Base-by-base conservation (phyloP, 2,329 filamentous ascomycete species). In the Leptosphaerulina australis region DNA sequence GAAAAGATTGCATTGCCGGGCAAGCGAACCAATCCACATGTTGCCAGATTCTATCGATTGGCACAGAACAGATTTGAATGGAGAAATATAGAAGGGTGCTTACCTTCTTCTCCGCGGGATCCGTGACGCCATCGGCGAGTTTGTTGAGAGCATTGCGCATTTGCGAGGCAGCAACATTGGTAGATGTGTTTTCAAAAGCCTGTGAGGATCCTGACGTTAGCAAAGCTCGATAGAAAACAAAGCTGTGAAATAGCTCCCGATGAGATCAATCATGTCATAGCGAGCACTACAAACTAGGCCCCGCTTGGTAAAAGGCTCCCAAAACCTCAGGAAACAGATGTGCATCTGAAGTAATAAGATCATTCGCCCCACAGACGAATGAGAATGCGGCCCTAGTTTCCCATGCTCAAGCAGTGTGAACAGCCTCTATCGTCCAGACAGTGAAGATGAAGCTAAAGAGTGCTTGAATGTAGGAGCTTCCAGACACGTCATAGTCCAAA, bases 171-270 rank as follows among this genome's bases (percentile, higher is more conserved):
- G 94, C 94, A 62, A 99, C 93, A 68, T 91, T 97, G 71, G 94
- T 99, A 48, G 93, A 97, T 65, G 94, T 96, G 85, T 97, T 97
- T 79, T 99, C 94, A 76, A 99, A 99, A 57, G 94, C 94, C 94
- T 97, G 75, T 11, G 39, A 73, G 21, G 46, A 30, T 8, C 43
- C 15, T 11, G 2, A 14, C 21, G 47, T 61, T 40, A 62, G 58
- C 37, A 25, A 17, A 18, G 6, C 8, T 22, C 34, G 9, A 26
- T 17, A 11, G 3, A 36, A 1, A 8, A 2, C 39, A 11, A 24
- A 15, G 5, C 9, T 24, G 20, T n/a, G n/a, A n/a, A n/a, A n/a
- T n/a, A n/a, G n/a, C n/a, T n/a, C n/a, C n/a, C n/a, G n/a, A n/a
- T n/a, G n/a, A n/a, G n/a, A n/a, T n/a, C n/a, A n/a, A n/a, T n/a